Evolutionary conservation across 2,329 filamentous ascomycete species (phyloP).

Genomic region (Mycosphaerella sp.): DNA sequence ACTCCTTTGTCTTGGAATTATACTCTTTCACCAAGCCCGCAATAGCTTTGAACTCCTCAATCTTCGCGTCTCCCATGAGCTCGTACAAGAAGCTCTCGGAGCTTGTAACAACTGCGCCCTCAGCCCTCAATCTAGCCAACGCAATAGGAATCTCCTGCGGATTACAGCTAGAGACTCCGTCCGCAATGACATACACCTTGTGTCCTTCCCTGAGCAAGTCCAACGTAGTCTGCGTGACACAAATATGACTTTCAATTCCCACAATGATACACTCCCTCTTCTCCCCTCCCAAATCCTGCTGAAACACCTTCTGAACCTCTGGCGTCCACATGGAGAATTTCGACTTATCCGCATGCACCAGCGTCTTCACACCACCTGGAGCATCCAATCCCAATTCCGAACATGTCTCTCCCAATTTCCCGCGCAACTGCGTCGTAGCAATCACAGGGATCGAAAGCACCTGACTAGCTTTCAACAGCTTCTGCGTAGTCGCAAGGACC

Average conservation of each 20-base stretch:
- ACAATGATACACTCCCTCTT: constrained; percentile 66
- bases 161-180: constrained; percentile 86
- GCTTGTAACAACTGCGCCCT: constrained; percentile 72
- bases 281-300: constrained; percentile 35
- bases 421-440: constrained; percentile 76
- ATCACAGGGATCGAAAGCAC: constrained; percentile 68
- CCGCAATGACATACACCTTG: constrained; percentile 77
- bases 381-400: constrained; percentile 56
- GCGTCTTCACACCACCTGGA: constrained; percentile 47
- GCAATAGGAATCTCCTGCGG: constrained; percentile 73
- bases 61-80: constrained; percentile 72
- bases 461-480: constrained; percentile 46
- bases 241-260: constrained; percentile 91
- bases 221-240: constrained; percentile 84
- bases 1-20: constrained; percentile 61
- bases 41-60: constrained; percentile 65
- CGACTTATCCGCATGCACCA: constrained; percentile 72
- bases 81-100: constrained; percentile 91
- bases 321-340: constrained; percentile 83
- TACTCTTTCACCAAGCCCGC: constrained; percentile 74
- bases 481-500: constrained; percentile 52
- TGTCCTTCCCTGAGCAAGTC: constrained; percentile 72
- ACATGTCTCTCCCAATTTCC: constrained; percentile 74
- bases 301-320: constrained; percentile 50
- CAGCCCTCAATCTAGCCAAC: constrained; percentile 65